A percentile compares a stretch with the other conserved stretches of the same genome.
phyloP scores from a whole-genome alignment of 805 yeast species.

The Kuraishia hungarica region DNA sequence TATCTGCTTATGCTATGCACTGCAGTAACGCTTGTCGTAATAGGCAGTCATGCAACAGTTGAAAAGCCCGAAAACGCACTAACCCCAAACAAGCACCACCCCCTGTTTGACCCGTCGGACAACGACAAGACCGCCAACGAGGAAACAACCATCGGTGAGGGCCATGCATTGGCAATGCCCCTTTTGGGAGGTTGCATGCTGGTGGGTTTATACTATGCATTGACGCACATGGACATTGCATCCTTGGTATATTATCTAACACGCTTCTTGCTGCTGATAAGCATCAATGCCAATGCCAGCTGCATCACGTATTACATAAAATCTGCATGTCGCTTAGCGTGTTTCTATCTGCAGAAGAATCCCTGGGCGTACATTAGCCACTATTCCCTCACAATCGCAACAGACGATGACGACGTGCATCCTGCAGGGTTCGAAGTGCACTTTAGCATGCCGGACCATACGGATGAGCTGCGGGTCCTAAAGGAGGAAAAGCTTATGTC shows the following conservation, averaged over 20 bases:
- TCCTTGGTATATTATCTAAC: conserved; percentile 24
- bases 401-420: conserved; percentile 24
- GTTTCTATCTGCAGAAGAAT: neutral
- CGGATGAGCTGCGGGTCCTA: conserved; percentile 21
- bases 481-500: conserved; percentile 16
- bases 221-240: conserved; percentile 24
- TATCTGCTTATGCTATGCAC: conserved; percentile 10
- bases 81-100: conserved; percentile 25
- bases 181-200: conserved; percentile 31
- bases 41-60: conserved; percentile 28
- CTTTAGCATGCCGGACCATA: conserved; percentile 18
- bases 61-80: conserved; percentile 20
- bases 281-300: conserved; percentile 22
- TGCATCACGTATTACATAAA: neutral
- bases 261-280: conserved; percentile 24
- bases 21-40: conserved; percentile 18
- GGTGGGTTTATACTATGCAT: conserved; percentile 25
- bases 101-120: conserved; percentile 33
- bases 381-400: conserved; percentile 31
- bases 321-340: neutral
- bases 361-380: conserved; percentile 18
- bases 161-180: conserved; percentile 34
- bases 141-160: conserved; percentile 11
- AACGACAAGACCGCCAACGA: conserved; percentile 18
- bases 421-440: conserved; percentile 30